Conservation (phyloP, 2,329 filamentous ascomycete genomes). For the Venturia asperata region DNA sequence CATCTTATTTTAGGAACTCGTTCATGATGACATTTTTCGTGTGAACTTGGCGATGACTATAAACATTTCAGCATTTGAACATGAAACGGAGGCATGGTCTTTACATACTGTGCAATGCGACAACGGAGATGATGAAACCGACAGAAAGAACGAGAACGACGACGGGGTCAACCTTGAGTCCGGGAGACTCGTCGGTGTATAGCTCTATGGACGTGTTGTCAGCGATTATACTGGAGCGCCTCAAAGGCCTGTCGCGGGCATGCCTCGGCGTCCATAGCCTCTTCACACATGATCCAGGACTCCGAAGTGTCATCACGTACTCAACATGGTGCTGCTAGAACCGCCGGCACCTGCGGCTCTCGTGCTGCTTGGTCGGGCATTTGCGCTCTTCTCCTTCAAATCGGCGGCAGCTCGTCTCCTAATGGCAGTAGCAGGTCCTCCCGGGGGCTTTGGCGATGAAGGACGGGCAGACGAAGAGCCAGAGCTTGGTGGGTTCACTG, state of each 20-base stretch:
- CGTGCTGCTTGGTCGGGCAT: slow-evolving; percentile 86
- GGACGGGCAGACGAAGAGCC: slow-evolving; percentile 69
- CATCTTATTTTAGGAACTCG: background rate
- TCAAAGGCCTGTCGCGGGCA: background rate
- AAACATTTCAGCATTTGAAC: slow-evolving; percentile 20
- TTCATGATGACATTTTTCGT: slow-evolving; percentile 65
- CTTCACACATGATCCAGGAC: too few species aligned
- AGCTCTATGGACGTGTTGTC: slow-evolving; percentile 52
- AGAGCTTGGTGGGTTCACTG: slow-evolving; percentile 32
- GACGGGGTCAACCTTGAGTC: slow-evolving; percentile 94
- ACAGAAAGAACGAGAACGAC: slow-evolving; percentile 93
- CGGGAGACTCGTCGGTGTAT: slow-evolving; percentile 97
- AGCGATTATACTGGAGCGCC: background rate
- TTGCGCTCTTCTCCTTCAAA: slow-evolving; percentile 94
- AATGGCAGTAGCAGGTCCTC: slow-evolving; percentile 91
- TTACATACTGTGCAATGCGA: slow-evolving; percentile 90
- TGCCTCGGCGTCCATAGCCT: background rate
- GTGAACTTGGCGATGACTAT: slow-evolving; percentile 93
- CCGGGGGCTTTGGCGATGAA: slow-evolving; percentile 80
- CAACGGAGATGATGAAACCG: slow-evolving; percentile 98
- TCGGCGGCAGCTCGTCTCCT: slow-evolving; percentile 91
- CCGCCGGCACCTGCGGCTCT: slow-evolving; percentile 89
- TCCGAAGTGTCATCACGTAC: slow-evolving; percentile 47
- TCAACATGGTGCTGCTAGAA: slow-evolving; percentile 97
- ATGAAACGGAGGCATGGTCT: background rate